phyloP scores from a whole-genome alignment of 1,139 yeast genomes.

The Magnusiomyces suaveolens region DNA sequence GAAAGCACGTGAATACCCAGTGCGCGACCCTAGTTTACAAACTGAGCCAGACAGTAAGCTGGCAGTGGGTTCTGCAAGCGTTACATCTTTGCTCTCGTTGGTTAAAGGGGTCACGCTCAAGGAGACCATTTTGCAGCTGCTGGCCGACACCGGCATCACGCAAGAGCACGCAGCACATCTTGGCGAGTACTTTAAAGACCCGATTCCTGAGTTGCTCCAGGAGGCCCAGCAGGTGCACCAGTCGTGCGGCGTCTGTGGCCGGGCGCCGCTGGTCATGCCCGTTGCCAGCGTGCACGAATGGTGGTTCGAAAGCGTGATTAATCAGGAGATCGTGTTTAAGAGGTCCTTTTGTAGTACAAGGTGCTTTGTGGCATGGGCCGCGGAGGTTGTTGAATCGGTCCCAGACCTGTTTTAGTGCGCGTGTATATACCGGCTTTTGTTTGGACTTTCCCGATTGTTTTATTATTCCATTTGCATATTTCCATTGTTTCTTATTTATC shows the following conservation, averaged over 20 bases:
- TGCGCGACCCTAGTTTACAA: background rate
- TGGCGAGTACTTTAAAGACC: background rate
- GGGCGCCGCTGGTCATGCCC: background rate
- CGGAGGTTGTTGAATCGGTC: background rate
- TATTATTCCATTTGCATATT: too few relatives aligned
- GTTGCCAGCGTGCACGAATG: background rate
- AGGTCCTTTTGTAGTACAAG: background rate
- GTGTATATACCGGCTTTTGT: background rate
- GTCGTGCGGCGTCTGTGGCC: background rate
- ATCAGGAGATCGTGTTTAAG: background rate
- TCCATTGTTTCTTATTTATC: too few relatives aligned
- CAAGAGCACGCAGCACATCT: background rate
- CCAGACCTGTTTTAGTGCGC: background rate
- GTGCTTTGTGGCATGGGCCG: background rate
- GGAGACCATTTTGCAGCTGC: background rate
- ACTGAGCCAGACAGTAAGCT: background rate
- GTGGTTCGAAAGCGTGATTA: background rate
- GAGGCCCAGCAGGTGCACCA: background rate
- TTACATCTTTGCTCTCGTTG: background rate
- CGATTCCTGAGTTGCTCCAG: background rate
- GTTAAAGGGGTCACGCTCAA: background rate
- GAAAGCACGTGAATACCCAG: background rate
- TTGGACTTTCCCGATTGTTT: background rate
- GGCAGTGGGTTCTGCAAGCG: background rate
- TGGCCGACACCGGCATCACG: background rate